A percentile compares a stretch with the other conserved stretches of the same genome.
These are phyloP conservation scores for Nicotiana tomentosiformis DNA, from an alignment of 257 asterid genomes.

Conservation along the genomic window DNA sequence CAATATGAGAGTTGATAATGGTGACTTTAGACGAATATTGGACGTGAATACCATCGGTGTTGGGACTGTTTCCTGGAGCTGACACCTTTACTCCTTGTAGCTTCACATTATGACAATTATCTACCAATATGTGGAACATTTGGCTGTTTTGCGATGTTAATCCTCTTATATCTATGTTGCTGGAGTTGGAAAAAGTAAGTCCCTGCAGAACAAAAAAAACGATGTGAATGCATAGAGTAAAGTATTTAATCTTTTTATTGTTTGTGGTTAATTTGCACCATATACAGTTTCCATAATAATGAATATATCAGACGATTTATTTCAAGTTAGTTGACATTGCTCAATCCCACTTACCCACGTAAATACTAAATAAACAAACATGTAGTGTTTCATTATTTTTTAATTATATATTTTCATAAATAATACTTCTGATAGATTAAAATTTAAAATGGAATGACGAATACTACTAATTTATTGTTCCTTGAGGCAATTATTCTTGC, in stretches of 20 bases:
- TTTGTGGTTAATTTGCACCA: not conserved
- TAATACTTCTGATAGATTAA: too few relatives aligned
- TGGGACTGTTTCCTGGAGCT: constrained; percentile 3
- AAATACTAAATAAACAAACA: not conserved
- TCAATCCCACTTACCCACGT: not conserved
- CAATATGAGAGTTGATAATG: not conserved
- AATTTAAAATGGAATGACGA: too few relatives aligned
- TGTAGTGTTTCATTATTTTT: not conserved
- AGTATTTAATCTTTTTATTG: too few relatives aligned
- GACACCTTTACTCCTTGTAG: not conserved
- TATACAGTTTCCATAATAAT: too few relatives aligned
- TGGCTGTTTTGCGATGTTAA: constrained; percentile 1
- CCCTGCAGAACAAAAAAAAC: not conserved
- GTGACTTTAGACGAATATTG: constrained; percentile 1
- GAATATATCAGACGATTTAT: not conserved
- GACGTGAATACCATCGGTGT: constrained; percentile 6
- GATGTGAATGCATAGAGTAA: not conserved
- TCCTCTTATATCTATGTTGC: constrained; percentile 2
- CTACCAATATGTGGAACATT: not conserved
- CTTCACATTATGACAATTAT: not conserved
- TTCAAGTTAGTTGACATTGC: not conserved
- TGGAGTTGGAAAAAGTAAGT: constrained; percentile 4
- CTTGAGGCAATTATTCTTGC: too few relatives aligned
- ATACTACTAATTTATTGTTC: too few relatives aligned
- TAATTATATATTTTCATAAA: too few relatives aligned